These are phyloP conservation scores for Carallia pectinifolia DNA, from an alignment of 345 rosid species.

Conservation along the genomic window DNA sequence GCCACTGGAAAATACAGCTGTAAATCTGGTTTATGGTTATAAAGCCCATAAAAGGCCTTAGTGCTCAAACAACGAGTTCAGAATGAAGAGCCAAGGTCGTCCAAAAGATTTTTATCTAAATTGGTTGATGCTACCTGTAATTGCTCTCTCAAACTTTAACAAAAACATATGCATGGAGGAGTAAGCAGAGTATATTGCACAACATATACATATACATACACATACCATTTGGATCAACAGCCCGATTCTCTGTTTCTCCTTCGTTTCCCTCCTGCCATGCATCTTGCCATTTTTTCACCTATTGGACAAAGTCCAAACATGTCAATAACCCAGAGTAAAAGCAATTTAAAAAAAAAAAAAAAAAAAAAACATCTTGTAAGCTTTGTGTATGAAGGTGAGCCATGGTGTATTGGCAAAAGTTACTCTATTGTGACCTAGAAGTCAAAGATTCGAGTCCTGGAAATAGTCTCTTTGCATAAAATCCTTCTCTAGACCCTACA, in stretches of 20 bases:
- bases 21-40: no score
- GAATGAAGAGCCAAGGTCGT: background rate
- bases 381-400: background rate
- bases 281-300: slow-evolving; percentile 55
- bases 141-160: background rate
- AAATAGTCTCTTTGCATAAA: no score
- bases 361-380: no score
- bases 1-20: no score
- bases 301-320: slow-evolving; percentile 21
- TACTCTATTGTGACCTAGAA: no score
- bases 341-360: background rate
- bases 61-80: no score
- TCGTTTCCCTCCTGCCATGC: slow-evolving; percentile 38
- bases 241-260: slow-evolving; percentile 29
- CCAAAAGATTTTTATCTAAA: background rate
- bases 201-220: background rate
- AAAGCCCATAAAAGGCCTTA: no score
- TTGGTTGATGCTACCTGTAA: background rate
- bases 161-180: background rate
- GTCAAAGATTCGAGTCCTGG: no score
- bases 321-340: slow-evolving; percentile 9
- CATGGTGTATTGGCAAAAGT: background rate
- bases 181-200: background rate
- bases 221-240: slow-evolving; percentile 42
- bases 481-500: no score